Evolutionary conservation across 257 asterid genomes (phyloP), one percentile per base, ranked within the genome.

Genomic region (Solanum paucissectum): DNA sequence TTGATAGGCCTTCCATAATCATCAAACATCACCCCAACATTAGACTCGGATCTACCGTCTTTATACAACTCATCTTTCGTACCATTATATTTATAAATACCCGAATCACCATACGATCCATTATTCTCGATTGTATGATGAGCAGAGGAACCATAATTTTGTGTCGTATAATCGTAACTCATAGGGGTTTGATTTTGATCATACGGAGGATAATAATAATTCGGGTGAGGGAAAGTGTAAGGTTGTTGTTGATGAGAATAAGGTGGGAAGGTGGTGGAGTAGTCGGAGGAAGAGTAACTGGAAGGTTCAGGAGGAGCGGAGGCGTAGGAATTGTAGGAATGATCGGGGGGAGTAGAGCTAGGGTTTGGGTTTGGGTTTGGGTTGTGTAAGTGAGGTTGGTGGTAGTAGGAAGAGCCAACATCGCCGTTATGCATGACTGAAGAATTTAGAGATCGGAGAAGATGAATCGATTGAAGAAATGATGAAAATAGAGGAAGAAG

Each of bases 1-100:
- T 83, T 91, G 66, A 96, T 94, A 38, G 98, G 98, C 90, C 99
- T 94, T 72, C 99, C 99, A 72, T 96, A 96, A 92, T 96, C 99
- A 93, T 96, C 99, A 92, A 96, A 96, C 90, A 94, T 29, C 90
- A 95, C 91, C 69, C 90, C 95, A 66, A 73, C 79, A 18, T 44
- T 79, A 32, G 12, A 49, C 69, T 82, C 32, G 9, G 88, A 42
- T 86, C 90, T 73, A 77, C 88, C 90, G 75, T 91, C 97, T 37
- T 93, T 94, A 88, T 83, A 90, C n/a, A 91, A 42, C 69, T 89
- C 94, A 76, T 71, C 90, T 40, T 88, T 91, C 34, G 91, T 93
- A 38, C 93, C 94, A 84, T 86, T 89, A 81, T 96, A 96, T 86
- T 94, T 94, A 85, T 90, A 93, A 87, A 94, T 93, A 90, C 95